Conservation (phyloP, 2,329 filamentous ascomycete genomes). For the Microsporum ferrugineum region DNA sequence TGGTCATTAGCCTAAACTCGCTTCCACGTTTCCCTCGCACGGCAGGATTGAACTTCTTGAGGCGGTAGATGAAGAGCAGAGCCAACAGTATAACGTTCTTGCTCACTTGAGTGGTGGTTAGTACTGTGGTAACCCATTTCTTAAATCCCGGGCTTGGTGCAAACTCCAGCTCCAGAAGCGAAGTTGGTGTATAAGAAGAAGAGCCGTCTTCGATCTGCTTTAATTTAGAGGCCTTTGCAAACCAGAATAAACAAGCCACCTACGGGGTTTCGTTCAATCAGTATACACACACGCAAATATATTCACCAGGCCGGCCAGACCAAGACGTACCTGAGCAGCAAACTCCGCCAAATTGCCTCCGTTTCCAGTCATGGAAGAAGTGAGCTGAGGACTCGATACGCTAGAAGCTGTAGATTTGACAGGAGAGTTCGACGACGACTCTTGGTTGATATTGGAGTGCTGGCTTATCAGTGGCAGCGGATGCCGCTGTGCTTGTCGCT, state of each 20-base stretch:
- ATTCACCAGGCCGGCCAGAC: background rate
- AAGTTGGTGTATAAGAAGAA: constrained; percentile 29
- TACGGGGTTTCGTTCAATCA: constrained; percentile 27
- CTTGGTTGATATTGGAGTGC: background rate
- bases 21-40: constrained; percentile 89
- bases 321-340: constrained; percentile 57
- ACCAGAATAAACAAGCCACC: constrained; percentile 97
- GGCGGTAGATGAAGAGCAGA: constrained; percentile 78
- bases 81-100: constrained; percentile 89
- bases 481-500: constrained; percentile 18
- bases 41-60: constrained; percentile 79
- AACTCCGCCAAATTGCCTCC: constrained; percentile 72
- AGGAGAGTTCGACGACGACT: constrained; percentile 12
- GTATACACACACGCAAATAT: constrained; percentile 6
- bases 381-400: constrained; percentile 53
- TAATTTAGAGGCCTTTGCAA: constrained; percentile 73
- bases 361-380: constrained; percentile 60
- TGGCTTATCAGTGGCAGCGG: constrained; percentile 8
- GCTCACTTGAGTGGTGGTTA: constrained; percentile 90
- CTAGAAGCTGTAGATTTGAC: constrained; percentile 29
- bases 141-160: constrained; percentile 68
- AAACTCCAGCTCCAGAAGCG: constrained; percentile 57
- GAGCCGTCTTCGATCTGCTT: constrained; percentile 56
- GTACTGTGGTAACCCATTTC: constrained; percentile 85
- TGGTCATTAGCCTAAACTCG: constrained; percentile 83